These are phyloP conservation scores for Pichia californica DNA, from an alignment of 805 yeast species.

Conservation along the genomic window DNA sequence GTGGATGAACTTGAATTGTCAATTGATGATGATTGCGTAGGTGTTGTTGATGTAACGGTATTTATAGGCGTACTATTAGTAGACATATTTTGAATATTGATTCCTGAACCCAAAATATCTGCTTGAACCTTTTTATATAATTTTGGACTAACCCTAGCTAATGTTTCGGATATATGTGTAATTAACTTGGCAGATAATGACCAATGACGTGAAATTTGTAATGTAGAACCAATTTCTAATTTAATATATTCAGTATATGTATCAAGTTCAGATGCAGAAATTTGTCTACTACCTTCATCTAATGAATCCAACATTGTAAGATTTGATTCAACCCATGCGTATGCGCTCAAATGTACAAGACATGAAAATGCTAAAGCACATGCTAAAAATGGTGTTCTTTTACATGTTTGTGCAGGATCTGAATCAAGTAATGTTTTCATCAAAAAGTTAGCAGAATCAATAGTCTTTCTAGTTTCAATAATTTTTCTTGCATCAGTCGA, in stretches of 20 bases:
- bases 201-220: slow-evolving; percentile 47
- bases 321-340: slow-evolving; percentile 44
- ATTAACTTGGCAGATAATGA: slow-evolving; percentile 41
- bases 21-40: background rate
- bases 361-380: slow-evolving; percentile 49
- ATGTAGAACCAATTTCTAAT: slow-evolving; percentile 42
- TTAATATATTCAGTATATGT: slow-evolving; percentile 43
- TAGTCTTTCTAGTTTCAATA: slow-evolving; percentile 47
- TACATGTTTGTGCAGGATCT: slow-evolving; percentile 35
- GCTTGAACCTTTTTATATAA: slow-evolving; percentile 33
- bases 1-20: too few species aligned
- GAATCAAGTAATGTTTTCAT: slow-evolving; percentile 42
- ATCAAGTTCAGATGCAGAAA: slow-evolving; percentile 33
- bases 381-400: slow-evolving; percentile 46
- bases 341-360: slow-evolving; percentile 46
- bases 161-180: slow-evolving; percentile 40
- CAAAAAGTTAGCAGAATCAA: slow-evolving; percentile 47
- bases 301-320: slow-evolving; percentile 15
- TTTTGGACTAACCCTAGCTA: slow-evolving; percentile 36
- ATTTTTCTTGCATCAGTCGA: slow-evolving; percentile 37
- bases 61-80: background rate
- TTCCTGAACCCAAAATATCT: slow-evolving; percentile 20
- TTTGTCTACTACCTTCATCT: slow-evolving; percentile 4
- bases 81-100: slow-evolving; percentile 7
- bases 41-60: background rate